Conservation (phyloP, 2,329 filamentous ascomycete genomes). For the Exophiala dermatitidis region DNA sequence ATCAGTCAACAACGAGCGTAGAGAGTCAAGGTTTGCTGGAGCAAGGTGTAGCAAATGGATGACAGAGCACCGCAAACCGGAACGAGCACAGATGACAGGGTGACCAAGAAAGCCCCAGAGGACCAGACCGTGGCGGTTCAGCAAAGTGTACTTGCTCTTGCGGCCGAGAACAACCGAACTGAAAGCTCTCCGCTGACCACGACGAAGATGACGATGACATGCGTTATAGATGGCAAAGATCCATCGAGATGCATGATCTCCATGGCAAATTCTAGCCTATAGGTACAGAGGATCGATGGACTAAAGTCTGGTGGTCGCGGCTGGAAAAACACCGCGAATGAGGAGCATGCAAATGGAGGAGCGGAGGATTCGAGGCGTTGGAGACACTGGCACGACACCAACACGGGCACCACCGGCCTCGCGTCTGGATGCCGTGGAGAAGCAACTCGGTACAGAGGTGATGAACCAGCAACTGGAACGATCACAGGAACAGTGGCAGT, state of each 20-base stretch:
- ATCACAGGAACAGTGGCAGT: too few species aligned
- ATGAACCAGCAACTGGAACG: too few species aligned
- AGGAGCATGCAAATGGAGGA: not conserved
- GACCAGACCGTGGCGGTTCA: too few species aligned
- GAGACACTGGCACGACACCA: not conserved
- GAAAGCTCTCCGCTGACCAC: not conserved
- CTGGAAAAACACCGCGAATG: not conserved
- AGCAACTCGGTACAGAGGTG: too few species aligned
- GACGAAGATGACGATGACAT: not conserved
- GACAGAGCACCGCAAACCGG: conserved; percentile 6
- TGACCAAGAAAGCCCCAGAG: too few species aligned
- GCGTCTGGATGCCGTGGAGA: too few species aligned
- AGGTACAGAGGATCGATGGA: not conserved
- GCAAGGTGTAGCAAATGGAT: not conserved
- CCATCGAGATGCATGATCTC: too few species aligned
- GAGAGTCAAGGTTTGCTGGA: not conserved
- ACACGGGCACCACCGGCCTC: too few species aligned
- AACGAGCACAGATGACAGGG: conserved; percentile 5
- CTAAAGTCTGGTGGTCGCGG: not conserved
- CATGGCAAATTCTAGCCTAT: not conserved
- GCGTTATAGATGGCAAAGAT: too few species aligned
- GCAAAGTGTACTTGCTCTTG: too few species aligned
- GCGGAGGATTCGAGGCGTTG: not conserved
- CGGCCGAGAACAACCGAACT: not conserved
- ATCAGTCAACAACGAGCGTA: conserved; percentile 15